Evolutionary conservation across 2,329 filamentous ascomycete genomes (phyloP), one percentile per base, ranked within the genome.

Genomic region (Sporothrix sp.): DNA sequence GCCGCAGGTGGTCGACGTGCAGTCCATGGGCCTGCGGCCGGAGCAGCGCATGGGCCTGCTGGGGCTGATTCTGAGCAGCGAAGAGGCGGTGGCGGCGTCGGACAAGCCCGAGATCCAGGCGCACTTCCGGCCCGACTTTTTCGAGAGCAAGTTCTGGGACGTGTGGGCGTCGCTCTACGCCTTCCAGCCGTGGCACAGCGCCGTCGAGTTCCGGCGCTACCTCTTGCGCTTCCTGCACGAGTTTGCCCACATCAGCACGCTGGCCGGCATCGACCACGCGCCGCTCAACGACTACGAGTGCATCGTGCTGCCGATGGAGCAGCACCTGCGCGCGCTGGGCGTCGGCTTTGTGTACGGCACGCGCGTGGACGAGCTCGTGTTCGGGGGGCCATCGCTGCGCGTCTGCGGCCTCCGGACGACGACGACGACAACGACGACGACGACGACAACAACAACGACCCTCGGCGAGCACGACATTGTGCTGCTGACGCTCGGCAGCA

Each of bases 401-500:
- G n/a, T n/a, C n/a, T n/a, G n/a, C n/a, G n/a, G n/a, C n/a, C n/a
- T n/a, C n/a, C n/a, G n/a, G n/a, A n/a, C n/a, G n/a, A n/a, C n/a
- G n/a, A n/a, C n/a, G n/a, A n/a, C n/a, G n/a, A n/a, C 2, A 28
- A 9, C 9, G n/a, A 10, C 7, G 14, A 4, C 25, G 13, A 14
- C 16, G 3, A 14, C n/a, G 13, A 13, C 6, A 14, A 13, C 13
- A 2, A 5, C 18, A 9, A 30, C 54, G 8, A 4, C 16, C n/a
- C 30, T 57, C 13, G 39, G 28, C n/a, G 20, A 35, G 4, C 20
- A 63, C 35, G 66, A 69, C 48, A 59, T 69, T 20, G 62, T 66
- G 4, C 57, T 69, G 25, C 56, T 68, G 27, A 65, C 65, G 0
- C 57, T 67, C 2, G 66, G 66, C 16, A 66, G 62, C 5, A 58